phyloP scores from a whole-genome alignment of 2,329 filamentous ascomycete genomes.

The Coniochaeta sp. region DNA sequence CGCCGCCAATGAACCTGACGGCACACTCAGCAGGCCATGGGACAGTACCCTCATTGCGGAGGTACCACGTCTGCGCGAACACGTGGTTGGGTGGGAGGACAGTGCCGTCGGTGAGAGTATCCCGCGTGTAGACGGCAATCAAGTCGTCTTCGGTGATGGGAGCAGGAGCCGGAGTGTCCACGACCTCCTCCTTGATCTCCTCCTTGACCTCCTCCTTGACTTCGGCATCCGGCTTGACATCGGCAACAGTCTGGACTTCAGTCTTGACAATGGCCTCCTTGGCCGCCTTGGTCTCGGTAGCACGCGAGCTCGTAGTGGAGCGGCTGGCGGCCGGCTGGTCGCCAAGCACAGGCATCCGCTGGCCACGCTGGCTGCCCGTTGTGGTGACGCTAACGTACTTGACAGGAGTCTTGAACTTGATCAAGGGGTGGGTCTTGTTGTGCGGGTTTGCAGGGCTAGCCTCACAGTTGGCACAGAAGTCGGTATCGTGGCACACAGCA shows the following conservation, averaged over 20 bases:
- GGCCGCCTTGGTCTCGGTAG: conserved; percentile 33
- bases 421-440: conserved; percentile 92
- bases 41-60: conserved; percentile 73
- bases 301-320: conserved; percentile 33
- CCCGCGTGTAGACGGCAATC: conserved; percentile 62
- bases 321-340: conserved; percentile 39
- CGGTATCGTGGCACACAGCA: conserved; percentile 86
- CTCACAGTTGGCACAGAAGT: conserved; percentile 94
- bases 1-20: conserved; percentile 86
- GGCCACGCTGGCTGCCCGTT: conserved; percentile 67
- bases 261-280: conserved; percentile 27
- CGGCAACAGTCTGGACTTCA: conserved; percentile 63
- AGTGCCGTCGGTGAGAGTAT: conserved; percentile 74
- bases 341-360: conserved; percentile 62
- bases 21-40: conserved; percentile 86
- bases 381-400: conserved; percentile 84
- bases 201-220: no score
- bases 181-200: no score
- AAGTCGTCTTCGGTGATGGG: conserved; percentile 25
- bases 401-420: conserved; percentile 94
- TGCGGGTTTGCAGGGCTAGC: conserved; percentile 77
- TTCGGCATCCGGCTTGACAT: conserved; percentile 24
- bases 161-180: conserved; percentile 13
- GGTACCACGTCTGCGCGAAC: conserved; percentile 87
- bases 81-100: conserved; percentile 60